Evolutionary conservation across 2,329 filamentous ascomycete genomes (phyloP).

Genomic region (Microsporum ferrugineum): DNA sequence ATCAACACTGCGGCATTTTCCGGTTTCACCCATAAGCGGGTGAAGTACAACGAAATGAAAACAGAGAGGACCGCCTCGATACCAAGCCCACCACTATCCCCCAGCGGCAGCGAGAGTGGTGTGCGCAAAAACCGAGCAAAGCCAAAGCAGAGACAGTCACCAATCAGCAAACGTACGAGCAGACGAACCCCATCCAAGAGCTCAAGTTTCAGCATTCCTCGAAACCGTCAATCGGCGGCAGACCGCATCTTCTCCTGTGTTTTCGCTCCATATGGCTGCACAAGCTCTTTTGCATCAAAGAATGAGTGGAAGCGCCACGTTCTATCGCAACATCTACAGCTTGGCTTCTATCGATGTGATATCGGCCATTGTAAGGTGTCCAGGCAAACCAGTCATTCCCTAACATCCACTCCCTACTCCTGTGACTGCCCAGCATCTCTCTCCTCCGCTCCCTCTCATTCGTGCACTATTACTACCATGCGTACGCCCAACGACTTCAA

Average conservation of each 20-base stretch:
- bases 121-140: background rate
- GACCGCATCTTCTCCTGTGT: slow-evolving; percentile 54
- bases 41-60: background rate
- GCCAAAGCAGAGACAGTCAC: background rate
- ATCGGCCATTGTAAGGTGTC: slow-evolving; percentile 45
- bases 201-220: background rate
- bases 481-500: slow-evolving; percentile 60
- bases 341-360: slow-evolving; percentile 65
- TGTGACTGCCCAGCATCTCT: slow-evolving; percentile 14
- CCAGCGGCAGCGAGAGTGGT: background rate
- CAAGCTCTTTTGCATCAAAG: slow-evolving; percentile 61
- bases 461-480: slow-evolving; percentile 1
- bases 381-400: slow-evolving; percentile 17
- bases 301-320: slow-evolving; percentile 96
- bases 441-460: slow-evolving; percentile 5
- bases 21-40: background rate
- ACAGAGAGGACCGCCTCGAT: background rate
- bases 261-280: slow-evolving; percentile 67
- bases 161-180: background rate
- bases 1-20: background rate
- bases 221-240: slow-evolving; percentile 6
- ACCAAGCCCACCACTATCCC: background rate
- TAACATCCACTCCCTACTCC: slow-evolving; percentile 17
- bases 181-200: background rate
- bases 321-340: slow-evolving; percentile 63